Evolutionary conservation across 2,329 filamentous ascomycete genomes (phyloP).

Genomic region (Pseudogymnoascus sp.): DNA sequence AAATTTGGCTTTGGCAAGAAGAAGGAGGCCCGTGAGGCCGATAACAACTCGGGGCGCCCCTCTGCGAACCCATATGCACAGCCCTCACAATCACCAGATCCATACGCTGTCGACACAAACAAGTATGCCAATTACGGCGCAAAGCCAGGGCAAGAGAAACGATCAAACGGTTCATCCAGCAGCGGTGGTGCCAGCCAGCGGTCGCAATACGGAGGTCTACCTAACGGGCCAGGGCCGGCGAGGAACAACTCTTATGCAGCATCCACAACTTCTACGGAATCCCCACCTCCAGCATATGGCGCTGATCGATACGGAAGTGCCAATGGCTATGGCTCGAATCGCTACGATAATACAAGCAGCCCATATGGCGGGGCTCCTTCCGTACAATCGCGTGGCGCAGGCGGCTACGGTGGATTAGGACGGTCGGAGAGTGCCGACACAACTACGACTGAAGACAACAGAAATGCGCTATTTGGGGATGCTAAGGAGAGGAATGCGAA

Average conservation of each 20-base stretch:
- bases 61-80: slow-evolving; percentile 32
- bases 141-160: slow-evolving; percentile 36
- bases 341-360: slow-evolving; percentile 38
- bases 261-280: slow-evolving; percentile 18
- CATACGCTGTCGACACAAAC: slow-evolving; percentile 49
- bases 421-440: slow-evolving; percentile 36
- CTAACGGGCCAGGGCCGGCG: slow-evolving; percentile 30
- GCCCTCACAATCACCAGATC: slow-evolving; percentile 38
- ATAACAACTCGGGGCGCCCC: slow-evolving; percentile 39
- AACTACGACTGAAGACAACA: slow-evolving; percentile 40
- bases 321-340: slow-evolving; percentile 44
- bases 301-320: slow-evolving; percentile 44
- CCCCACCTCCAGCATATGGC: slow-evolving; percentile 38
- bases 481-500: slow-evolving; percentile 29
- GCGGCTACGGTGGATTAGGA: slow-evolving; percentile 54
- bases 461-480: slow-evolving; percentile 51
- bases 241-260: slow-evolving; percentile 16
- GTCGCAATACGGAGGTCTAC: slow-evolving; percentile 28
- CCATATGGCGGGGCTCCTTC: slow-evolving; percentile 26
- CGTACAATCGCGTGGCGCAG: slow-evolving; percentile 37
- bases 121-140: slow-evolving; percentile 44
- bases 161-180: background rate
- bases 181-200: background rate
- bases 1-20: slow-evolving; percentile 53
- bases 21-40: slow-evolving; percentile 34